These are phyloP conservation scores for Ganoderma resinaceum DNA, from an alignment of 1,284 basidiomycete species.

Conservation along the genomic window DNA sequence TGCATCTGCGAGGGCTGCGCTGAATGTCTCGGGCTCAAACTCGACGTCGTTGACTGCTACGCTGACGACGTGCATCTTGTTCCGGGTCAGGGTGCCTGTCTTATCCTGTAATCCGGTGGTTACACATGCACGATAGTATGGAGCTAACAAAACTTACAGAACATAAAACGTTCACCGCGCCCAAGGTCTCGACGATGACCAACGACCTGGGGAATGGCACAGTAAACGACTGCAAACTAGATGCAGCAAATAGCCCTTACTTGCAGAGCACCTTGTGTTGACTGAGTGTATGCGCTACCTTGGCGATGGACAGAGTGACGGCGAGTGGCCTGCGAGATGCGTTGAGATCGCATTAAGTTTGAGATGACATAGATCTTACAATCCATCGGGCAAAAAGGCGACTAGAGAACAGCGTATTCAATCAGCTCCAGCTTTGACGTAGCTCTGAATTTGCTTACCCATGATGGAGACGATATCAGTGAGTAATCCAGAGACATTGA, in stretches of 20 bases:
- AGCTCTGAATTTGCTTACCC: slow-evolving; percentile 22
- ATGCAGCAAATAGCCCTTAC: slow-evolving; percentile 25
- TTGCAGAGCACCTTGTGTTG: slow-evolving; percentile 69
- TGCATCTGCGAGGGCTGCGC: slow-evolving; percentile 9
- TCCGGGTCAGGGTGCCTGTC: slow-evolving; percentile 61
- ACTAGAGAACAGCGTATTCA: slow-evolving; percentile 41
- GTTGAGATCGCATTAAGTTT: background rate
- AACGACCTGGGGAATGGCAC: slow-evolving; percentile 12
- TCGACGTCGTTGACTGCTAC: slow-evolving; percentile 48
- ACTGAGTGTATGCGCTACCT: slow-evolving; percentile 57
- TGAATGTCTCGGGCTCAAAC: slow-evolving; percentile 38
- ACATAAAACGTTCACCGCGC: slow-evolving; percentile 50
- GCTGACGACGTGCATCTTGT: slow-evolving; percentile 51
- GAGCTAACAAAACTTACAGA: slow-evolving; percentile 37
- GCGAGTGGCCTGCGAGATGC: slow-evolving; percentile 45
- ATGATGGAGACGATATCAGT: slow-evolving; percentile 66
- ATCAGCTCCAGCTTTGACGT: background rate
- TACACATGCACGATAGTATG: background rate
- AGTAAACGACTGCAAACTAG: background rate
- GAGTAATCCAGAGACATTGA: slow-evolving; percentile 58
- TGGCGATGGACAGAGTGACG: slow-evolving; percentile 51
- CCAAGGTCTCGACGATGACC: slow-evolving; percentile 54
- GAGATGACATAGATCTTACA: slow-evolving; percentile 32
- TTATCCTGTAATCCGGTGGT: slow-evolving; percentile 36
- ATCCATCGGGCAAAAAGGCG: slow-evolving; percentile 61